Evolutionary conservation across 169 alveolate genomes (phyloP).

Genomic region (Plasmodium fragile): DNA sequence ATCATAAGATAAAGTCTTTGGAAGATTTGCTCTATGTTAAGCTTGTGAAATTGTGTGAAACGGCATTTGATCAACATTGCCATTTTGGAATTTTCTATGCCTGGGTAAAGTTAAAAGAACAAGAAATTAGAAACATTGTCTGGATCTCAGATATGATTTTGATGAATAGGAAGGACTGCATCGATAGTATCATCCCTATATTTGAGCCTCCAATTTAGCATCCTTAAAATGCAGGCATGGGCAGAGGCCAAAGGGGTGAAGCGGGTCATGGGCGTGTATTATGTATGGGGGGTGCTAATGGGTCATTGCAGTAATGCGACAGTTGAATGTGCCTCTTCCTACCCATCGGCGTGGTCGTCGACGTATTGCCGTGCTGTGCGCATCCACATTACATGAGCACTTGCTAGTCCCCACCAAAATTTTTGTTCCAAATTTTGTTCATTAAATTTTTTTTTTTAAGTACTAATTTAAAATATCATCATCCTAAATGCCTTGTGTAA

Average conservation of each 20-base stretch:
- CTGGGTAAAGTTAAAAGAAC: slow-evolving; percentile 97
- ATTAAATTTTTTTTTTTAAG: slow-evolving; percentile 65
- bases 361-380: not conserved
- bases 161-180: slow-evolving; percentile 88
- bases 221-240: not conserved
- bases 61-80: slow-evolving; percentile 97
- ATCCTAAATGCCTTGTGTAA: not conserved
- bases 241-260: not conserved
- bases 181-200: slow-evolving; percentile 89
- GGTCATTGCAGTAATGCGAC: not conserved
- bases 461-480: slow-evolving; percentile 25
- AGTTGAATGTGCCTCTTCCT: not conserved
- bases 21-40: slow-evolving; percentile 97
- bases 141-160: slow-evolving; percentile 98
- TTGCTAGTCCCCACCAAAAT: not conserved
- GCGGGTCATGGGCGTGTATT: not conserved
- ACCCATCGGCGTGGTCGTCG: not conserved
- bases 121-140: slow-evolving; percentile 97
- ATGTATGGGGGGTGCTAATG: not conserved
- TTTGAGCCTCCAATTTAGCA: slow-evolving; percentile 82
- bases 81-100: slow-evolving; percentile 97
- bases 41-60: slow-evolving; percentile 94
- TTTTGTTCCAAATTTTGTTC: slow-evolving; percentile 66
- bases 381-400: not conserved
- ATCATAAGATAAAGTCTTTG: slow-evolving; percentile 81